Base-by-base conservation (phyloP, 1,284 basidiomycete species). In the Naganishia sp. region DNA sequence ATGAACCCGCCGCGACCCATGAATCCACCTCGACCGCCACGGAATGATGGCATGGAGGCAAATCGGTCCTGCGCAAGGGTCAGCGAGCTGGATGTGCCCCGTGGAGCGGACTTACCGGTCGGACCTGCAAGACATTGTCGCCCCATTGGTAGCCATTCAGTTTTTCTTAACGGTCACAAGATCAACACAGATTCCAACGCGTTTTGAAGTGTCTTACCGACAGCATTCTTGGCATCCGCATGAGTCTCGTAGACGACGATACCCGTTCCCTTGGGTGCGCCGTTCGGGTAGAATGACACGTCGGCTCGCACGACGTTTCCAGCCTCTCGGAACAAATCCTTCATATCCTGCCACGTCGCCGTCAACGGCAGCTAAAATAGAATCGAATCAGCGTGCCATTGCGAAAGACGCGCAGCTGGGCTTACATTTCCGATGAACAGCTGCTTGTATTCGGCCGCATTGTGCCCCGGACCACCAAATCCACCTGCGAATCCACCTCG, bases 331-430 rank as follows among this genome's bases (percentile, higher is more conserved):
- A 98, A 97, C 39, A 98, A 83, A 78, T 98, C 94, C 78, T 98
- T 99, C 67, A 99, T 83, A 77, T 99, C 95, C 79, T 99, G 95
- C 95, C 95, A 99, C 46, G 92, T 92, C 39, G 93, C 93, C 80
- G 94, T 92, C 75, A 91, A 91, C 0, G 94, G 95, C 25, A 97
- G 80, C 93, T 96, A 46, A 15, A 23, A 2, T 13, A 13, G 25
- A 21, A 3, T 64, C 48, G 21, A 23, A 31, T 28, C 39, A 65
- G 25, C 44, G 42, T 16, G 45, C 16, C 25, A 43, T 36, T 52
- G 16, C 21, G 16, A 43, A 7, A 18, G 7, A n/a, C 28, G 3
- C 1, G 33, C 10, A 7, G 36, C 56, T 11, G 28, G 15, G 82
- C 88, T 75, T 72, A 94, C 91, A 77, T 95, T 95, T 64, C 90